These are phyloP conservation scores for Yarrowia alimentaria DNA, from an alignment of 805 yeast genomes.

Conservation along the genomic window DNA sequence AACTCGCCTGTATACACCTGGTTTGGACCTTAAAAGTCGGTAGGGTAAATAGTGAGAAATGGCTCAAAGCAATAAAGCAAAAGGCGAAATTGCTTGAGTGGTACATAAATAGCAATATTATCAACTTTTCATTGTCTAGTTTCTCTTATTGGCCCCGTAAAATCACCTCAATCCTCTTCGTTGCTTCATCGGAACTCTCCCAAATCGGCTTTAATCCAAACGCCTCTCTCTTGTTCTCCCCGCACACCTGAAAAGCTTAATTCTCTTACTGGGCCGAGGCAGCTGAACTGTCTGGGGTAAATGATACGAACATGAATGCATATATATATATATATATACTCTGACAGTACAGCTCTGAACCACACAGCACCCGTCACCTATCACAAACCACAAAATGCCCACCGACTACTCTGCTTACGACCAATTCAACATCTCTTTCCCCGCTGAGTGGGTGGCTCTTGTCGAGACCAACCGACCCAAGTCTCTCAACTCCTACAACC, in stretches of 20 bases:
- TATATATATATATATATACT: neutral
- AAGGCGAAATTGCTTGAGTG: no score
- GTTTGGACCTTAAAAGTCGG: no score
- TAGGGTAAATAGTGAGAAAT: no score
- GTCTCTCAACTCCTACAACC: constrained; percentile 57
- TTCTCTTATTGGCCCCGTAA: no score
- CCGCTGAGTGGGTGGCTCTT: constrained; percentile 51
- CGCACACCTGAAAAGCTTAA: constrained; percentile 1
- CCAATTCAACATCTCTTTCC: constrained; percentile 40
- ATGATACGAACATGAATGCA: no score
- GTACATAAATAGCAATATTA: no score
- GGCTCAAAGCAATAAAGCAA: no score
- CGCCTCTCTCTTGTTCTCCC: neutral
- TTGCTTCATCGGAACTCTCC: no score
- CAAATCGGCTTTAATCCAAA: constrained; percentile 5
- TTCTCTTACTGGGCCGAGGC: constrained; percentile 20
- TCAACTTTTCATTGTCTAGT: no score
- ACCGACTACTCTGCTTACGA: constrained; percentile 31
- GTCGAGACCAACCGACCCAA: constrained; percentile 63
- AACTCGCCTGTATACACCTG: no score
- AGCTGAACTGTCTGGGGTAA: constrained; percentile 19
- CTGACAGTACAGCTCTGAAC: neutral
- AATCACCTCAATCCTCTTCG: no score
- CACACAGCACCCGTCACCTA: neutral
- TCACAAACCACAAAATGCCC: constrained; percentile 9